Percentiles rank a stretch among this genome's conserved stretches.
These are phyloP conservation scores for Calendula officinalis DNA, from an alignment of 129 eudicot species.

Conservation along the genomic window DNA sequence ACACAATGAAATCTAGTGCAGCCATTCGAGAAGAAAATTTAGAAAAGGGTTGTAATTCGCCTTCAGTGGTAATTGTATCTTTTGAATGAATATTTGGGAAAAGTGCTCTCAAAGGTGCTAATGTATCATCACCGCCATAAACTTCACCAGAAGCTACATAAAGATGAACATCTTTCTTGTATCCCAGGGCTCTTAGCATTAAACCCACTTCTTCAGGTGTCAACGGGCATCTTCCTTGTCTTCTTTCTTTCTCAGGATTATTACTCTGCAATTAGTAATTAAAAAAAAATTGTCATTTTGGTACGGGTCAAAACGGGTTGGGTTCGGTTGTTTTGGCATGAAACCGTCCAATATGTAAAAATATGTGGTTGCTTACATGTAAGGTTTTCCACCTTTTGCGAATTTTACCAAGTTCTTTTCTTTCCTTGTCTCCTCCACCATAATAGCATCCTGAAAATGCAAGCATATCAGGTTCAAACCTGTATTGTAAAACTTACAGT, in stretches of 20 bases:
- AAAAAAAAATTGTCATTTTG: too few species aligned
- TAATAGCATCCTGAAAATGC: conserved; percentile 97
- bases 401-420: conserved; percentile 65
- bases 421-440: conserved; percentile 93
- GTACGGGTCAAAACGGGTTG: too few species aligned
- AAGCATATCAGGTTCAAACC: conserved; percentile 99
- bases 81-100: conserved; percentile 83
- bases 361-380: conserved; percentile 62
- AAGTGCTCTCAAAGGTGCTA: conserved; percentile 81
- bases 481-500: conserved; percentile 33
- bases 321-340: background rate
- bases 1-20: conserved; percentile 85
- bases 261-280: conserved; percentile 41
- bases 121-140: conserved; percentile 81
- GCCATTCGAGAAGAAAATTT: conserved; percentile 89
- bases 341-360: conserved; percentile 13
- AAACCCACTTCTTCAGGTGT: conserved; percentile 95
- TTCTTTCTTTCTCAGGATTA: conserved; percentile 81
- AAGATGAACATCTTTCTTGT: conserved; percentile 57
- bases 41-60: conserved; percentile 72
- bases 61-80: conserved; percentile 61
- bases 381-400: conserved; percentile 94
- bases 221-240: conserved; percentile 90
- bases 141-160: conserved; percentile 92
- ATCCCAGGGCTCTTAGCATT: conserved; percentile 90